Base-by-base conservation (phyloP, 257 asterid genomes). In the Mitragyna speciosa region DNA sequence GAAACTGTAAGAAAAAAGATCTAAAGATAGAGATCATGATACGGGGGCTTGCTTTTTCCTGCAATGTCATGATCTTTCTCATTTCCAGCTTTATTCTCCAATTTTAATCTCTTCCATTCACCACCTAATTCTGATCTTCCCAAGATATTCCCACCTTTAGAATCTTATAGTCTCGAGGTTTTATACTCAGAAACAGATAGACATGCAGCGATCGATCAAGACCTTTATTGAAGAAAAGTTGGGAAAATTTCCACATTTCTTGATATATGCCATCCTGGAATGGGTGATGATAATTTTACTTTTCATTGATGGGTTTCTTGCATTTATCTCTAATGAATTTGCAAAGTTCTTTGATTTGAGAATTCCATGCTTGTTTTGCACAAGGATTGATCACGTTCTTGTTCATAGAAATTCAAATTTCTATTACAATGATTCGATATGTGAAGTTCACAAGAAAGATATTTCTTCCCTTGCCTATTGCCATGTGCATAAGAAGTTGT, bases 401-500 rank as follows among this genome's bases (percentile, higher is more conserved):
- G 83, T 87, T 59, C 92, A 75, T 31, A 84, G 90, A 51, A 70
- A 86, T 86, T 79, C 93, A 5, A 85, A 76, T 61, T 89, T 87
- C 59, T 94, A 88, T 89, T 96, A 84, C 84, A 89, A 94, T 63
- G 97, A 91, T 6, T 92, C 97, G 47, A 80, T 92, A 24, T 96
- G 99, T 47, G 97, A 92, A 79, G 87, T 26, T n/a, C 99, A 94
- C 88, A 94, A 92, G 86, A 87, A 84, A 79, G 93, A 90, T 75
- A 85, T 94, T 39, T 92, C 98, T 6, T 80, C 98, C 74, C 92
- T 94, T 72, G 92, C 97, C 24, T 96, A 91, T 80, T 96, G 98
- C 87, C 94, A 91, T 76, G 89, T 88, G 64, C 98, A 96, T 77
- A 88, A 76, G 83, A 90, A 86, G 82, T 87, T 94, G 28, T 91